Evolutionary conservation across 1,284 basidiomycete species (phyloP), one percentile per base, ranked within the genome.

Genomic region (Fomitopsis pinicola): DNA sequence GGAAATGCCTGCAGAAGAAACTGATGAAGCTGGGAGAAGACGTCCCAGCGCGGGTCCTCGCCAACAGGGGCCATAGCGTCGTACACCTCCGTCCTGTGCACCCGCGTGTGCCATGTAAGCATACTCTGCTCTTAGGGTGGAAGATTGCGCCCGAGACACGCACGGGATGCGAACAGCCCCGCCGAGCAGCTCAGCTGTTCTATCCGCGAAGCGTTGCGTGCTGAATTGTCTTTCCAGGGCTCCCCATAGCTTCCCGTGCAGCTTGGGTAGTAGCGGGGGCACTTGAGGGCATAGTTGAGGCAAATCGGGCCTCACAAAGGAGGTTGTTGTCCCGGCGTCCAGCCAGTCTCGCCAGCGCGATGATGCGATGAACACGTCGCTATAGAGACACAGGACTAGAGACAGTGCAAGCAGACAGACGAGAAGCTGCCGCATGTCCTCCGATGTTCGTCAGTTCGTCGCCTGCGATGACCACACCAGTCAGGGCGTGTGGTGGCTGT

Each of bases 41-140:
- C 69, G 22, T 78, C 72, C 79, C 79, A 82, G n/a, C 78, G 76
- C 1, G 71, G 65, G 62, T 82, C 80, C 15, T 73, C 67, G 17
- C 78, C 81, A 3, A 72, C 67, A 4, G 70, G 69, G 5, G 56
- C 61, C 38, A 72, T 57, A 42, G 67, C 66, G 38, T 74, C 71
- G 33, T 69, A 71, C 19, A 69, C 70, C 58, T 72, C 71, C 7
- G 72, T 71, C 22, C 71, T 73, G 15, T 8, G 5, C 38, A 17
- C 33, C 26, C 6, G 19, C 17, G 9, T 12, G 14, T 7, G n/a
- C 15, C 19, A 12, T 42, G 15, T n/a, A 2, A 52, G 33, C 15
- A 17, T 19, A n/a, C n/a, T 35, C n/a, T 5, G 15, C 26, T 46
- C 5, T 8, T 30, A 17, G 17, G 15, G 44, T 17, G 15, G 35